Evolutionary conservation across 345 rosid species (phyloP), one percentile per base, ranked within the genome.

Genomic region (Syzygium aqueum): DNA sequence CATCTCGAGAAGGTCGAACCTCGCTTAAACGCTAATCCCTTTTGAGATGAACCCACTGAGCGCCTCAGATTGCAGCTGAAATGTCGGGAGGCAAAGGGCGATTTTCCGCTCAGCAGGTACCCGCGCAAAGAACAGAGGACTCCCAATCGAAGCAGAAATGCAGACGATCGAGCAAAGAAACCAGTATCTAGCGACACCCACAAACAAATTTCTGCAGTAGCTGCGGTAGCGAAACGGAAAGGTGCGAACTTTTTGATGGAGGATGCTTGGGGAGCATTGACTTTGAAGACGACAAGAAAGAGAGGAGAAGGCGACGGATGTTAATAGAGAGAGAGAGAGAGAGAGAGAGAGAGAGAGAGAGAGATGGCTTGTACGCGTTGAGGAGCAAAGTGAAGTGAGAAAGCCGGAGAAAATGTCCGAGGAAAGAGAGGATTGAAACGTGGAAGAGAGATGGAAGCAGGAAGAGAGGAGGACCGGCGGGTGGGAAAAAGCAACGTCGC

Each of bases 401-500:
- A 61, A 15, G 54, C 56, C n/a, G 28, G 12, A 28, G 80, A 49
- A 33, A 23, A 33, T 25, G 53, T 4, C 77, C 11, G 43, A 5
- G 6, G 8, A 4, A n/a, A 9, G 30, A 51, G 65, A 5, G 61
- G 54, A 53, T 16, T 5, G 3, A 51, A 59, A 27, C 27, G 16
- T 10, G 61, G 14, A 3, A n/a, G 85, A 84, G 61, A 17, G 25
- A 22, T 15, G 23, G 37, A 8, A 57, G 53, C 17, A n/a, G 46
- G n/a, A 85, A 80, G 46, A 30, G 80, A 15, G 52, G 56, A 56
- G 78, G 10, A 85, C n/a, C n/a, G n/a, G n/a, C n/a, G n/a, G n/a
- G n/a, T n/a, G n/a, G n/a, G n/a, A n/a, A n/a, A n/a, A n/a, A 63
- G 87, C 78, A 61, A 85, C n/a, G 87, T 85, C 86, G 86, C 53